Conservation (phyloP, 2,329 filamentous ascomycete genomes). For the Paraconiothyrium sp. region DNA sequence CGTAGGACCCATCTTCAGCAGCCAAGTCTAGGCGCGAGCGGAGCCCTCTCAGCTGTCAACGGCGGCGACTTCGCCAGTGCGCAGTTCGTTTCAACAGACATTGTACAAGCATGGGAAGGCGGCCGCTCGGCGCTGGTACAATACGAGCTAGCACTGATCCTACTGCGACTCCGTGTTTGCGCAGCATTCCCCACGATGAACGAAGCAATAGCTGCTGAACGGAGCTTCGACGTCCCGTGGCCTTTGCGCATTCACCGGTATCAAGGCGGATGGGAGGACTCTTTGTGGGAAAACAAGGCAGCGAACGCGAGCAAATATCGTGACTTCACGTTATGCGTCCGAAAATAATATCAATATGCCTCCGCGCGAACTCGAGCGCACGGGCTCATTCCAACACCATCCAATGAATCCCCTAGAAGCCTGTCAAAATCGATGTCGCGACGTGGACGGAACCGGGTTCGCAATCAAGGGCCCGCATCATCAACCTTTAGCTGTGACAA, state of each 20-base stretch:
- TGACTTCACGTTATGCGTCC: conserved; percentile 17
- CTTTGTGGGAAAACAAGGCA: conserved; percentile 15
- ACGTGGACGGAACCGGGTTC: conserved; percentile 13
- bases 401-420: conserved; percentile 27
- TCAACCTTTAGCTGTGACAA: conserved; percentile 12
- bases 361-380: conserved; percentile 19
- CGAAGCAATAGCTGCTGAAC: conserved; percentile 18
- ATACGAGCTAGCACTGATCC: conserved; percentile 23
- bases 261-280: conserved; percentile 8
- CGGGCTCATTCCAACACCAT: conserved; percentile 15
- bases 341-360: conserved; percentile 23
- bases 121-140: conserved; percentile 31
- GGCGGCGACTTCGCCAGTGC: conserved; percentile 24
- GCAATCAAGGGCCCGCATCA: conserved; percentile 9
- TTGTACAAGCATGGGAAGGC: conserved; percentile 27
- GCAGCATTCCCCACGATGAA: conserved; percentile 19
- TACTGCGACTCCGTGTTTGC: conserved; percentile 21
- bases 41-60: conserved; percentile 24
- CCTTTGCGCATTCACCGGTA: conserved; percentile 14
- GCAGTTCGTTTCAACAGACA: conserved; percentile 23
- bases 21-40: conserved; percentile 3
- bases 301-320: conserved; percentile 9
- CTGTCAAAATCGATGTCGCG: conserved; percentile 13
- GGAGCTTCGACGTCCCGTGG: conserved; percentile 1
- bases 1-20: conserved; percentile 10